A percentile compares a stretch with the other conserved stretches of the same genome.
These are phyloP conservation scores for Cerrena zonata DNA, from an alignment of 1,284 basidiomycete species.

Conservation along the genomic window DNA sequence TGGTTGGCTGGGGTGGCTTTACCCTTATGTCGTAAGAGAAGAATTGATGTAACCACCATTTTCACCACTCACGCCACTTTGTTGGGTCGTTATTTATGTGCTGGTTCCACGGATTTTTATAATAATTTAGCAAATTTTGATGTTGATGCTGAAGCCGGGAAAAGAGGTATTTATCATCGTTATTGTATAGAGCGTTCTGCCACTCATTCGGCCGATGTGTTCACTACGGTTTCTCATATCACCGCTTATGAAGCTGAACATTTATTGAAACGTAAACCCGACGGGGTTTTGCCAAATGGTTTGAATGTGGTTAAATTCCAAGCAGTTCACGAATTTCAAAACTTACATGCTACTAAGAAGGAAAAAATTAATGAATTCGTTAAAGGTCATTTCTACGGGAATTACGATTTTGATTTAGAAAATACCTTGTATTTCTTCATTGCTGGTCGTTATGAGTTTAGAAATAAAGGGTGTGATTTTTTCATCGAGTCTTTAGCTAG, in stretches of 20 bases:
- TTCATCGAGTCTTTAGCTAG: slow-evolving; percentile 93
- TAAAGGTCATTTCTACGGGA: slow-evolving; percentile 95
- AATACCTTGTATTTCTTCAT: slow-evolving; percentile 99
- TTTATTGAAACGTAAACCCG: slow-evolving; percentile 93
- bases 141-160: slow-evolving; percentile 97
- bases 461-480: slow-evolving; percentile 99
- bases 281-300: slow-evolving; percentile 96
- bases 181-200: slow-evolving; percentile 97
- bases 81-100: slow-evolving; percentile 94
- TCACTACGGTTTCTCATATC: slow-evolving; percentile 96
- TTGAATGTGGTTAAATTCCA: slow-evolving; percentile 96
- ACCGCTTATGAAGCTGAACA: slow-evolving; percentile 97
- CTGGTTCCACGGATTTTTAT: slow-evolving; percentile 96
- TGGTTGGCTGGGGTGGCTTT: slow-evolving; percentile 98
- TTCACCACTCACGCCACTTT: slow-evolving; percentile 97
- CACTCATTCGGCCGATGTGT: slow-evolving; percentile 93
- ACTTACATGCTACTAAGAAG: slow-evolving; percentile 87
- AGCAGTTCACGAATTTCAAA: slow-evolving; percentile 96
- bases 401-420: slow-evolving; percentile 92
- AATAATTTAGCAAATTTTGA: slow-evolving; percentile 99
- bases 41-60: slow-evolving; percentile 96
- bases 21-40: slow-evolving; percentile 90
- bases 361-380: slow-evolving; percentile 98
- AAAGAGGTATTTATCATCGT: slow-evolving; percentile 86
- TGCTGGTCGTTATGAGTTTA: slow-evolving; percentile 95